Evolutionary conservation across 192 early-diverging fungal species (phyloP).

Genomic region (Ambispora gerdemannii): DNA sequence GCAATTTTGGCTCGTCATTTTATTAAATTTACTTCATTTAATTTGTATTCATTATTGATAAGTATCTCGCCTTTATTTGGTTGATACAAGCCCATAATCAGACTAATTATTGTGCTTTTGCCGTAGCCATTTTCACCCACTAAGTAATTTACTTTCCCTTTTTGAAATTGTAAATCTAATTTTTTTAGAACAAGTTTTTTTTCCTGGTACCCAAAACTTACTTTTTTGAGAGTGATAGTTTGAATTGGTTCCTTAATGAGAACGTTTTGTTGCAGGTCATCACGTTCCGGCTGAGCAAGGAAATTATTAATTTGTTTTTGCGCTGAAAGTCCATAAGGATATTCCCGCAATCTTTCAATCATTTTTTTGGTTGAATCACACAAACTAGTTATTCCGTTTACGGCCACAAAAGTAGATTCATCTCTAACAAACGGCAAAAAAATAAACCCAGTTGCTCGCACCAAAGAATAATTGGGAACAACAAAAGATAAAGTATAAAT

Average conservation of each 20-base stretch:
- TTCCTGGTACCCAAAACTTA: slow-evolving; percentile 1
- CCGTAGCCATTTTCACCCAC: background rate
- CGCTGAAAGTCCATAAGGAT: background rate
- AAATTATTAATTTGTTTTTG: background rate
- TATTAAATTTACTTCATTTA: slow-evolving; percentile 8
- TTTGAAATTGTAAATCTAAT: background rate
- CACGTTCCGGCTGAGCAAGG: background rate
- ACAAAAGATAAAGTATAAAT: background rate
- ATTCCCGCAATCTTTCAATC: background rate
- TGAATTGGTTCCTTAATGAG: background rate
- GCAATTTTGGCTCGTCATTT: slow-evolving; percentile 1
- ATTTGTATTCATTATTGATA: slow-evolving; percentile 2
- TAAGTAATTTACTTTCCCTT: slow-evolving; percentile 5
- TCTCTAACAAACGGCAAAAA: slow-evolving; percentile 15
- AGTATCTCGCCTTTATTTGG: background rate
- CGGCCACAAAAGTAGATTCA: background rate
- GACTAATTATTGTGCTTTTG: slow-evolving; percentile 7
- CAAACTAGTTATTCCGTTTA: background rate
- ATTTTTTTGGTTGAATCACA: background rate
- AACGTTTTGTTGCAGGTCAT: slow-evolving; percentile 17
- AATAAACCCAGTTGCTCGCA: background rate
- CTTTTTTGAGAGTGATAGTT: slow-evolving; percentile 4
- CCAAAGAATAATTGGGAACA: slow-evolving; percentile 7
- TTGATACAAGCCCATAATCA: slow-evolving; percentile 21
- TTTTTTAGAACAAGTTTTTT: slow-evolving; percentile 8